Evolutionary conservation across 345 rosid species (phyloP), one percentile per base, ranked within the genome.

Genomic region (Gossypium stocksii): DNA sequence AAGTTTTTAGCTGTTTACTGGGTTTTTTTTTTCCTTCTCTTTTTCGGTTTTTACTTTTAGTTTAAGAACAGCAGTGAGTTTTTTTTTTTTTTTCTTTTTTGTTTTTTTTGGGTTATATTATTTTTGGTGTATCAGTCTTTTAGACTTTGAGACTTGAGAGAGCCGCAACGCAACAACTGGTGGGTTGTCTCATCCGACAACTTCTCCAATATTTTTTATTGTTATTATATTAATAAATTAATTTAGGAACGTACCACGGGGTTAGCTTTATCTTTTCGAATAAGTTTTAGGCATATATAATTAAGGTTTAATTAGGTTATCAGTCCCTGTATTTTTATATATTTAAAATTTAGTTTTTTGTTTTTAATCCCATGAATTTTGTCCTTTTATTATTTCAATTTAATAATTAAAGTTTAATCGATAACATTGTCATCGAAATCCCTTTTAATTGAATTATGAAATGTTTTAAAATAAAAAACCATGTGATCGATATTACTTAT

Each of bases 111-210:
- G 27, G 4, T 56, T 56, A 2, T 54, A 54, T 54, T n/a, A 11
- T 58, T 23, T 3, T 22, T 56, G 25, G 15, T 58, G 62, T 22
- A 10, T 58, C 15, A n/a, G 4, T 56, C 58, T n/a, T 53, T 53
- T 53, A 57, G 63, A 58, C 62, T 56, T 23, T 23, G 38, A 58
- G 63, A 22, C 63, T 58, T 58, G 17, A 22, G 29, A 23, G 15
- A 58, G 34, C 63, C 63, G 63, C 63, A 57, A 81, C 83, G 88
- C 90, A 80, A 82, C 85, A 77, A 66, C 82, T 77, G 85, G 82
- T 85, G 83, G 80, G 85, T 76, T 82, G 82, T 83, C 88, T 68
- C 81, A 69, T 80, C 90, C 81, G 75, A 75, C 82, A n/a, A 57
- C 14, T 11, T 57, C 62, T 22, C 27, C 61, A 20, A 56, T 56